phyloP scores from a whole-genome alignment of 805 yeast species.

The Tetrapisispora arboricola region DNA sequence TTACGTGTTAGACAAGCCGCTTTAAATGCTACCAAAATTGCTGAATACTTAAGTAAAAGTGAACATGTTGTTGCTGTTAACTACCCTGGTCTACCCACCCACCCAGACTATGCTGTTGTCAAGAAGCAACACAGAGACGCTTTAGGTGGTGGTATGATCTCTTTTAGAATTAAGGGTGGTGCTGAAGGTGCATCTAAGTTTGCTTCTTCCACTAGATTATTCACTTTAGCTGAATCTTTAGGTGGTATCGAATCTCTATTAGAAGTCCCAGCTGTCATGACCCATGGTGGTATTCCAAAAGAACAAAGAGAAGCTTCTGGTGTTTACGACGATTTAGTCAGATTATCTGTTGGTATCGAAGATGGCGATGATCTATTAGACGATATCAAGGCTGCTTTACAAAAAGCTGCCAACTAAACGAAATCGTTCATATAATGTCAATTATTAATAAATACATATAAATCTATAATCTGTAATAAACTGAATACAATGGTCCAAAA shows the following conservation, averaged over 20 bases:
- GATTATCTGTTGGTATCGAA: conserved; percentile 83
- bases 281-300: conserved; percentile 82
- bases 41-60: conserved; percentile 46
- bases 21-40: conserved; percentile 53
- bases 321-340: conserved; percentile 69
- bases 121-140: conserved; percentile 69
- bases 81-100: conserved; percentile 73
- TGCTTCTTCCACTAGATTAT: conserved; percentile 62
- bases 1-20: conserved; percentile 67
- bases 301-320: conserved; percentile 71
- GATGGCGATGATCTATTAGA: conserved; percentile 64
- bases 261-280: conserved; percentile 87
- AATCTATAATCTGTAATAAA: too few species aligned
- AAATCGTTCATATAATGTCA: too few species aligned
- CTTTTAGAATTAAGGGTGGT: conserved; percentile 79
- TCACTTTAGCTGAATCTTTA: conserved; percentile 80
- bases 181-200: conserved; percentile 64
- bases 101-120: conserved; percentile 54
- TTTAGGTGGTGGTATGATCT: conserved; percentile 86
- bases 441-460: not conserved
- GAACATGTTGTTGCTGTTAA: conserved; percentile 55
- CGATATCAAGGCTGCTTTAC: conserved; percentile 64
- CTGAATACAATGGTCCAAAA: too few species aligned
- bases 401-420: conserved; percentile 21
- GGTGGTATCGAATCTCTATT: conserved; percentile 83